Base-by-base conservation (phyloP, 2,329 filamentous ascomycete species). In the Epichloe gansuensis region DNA sequence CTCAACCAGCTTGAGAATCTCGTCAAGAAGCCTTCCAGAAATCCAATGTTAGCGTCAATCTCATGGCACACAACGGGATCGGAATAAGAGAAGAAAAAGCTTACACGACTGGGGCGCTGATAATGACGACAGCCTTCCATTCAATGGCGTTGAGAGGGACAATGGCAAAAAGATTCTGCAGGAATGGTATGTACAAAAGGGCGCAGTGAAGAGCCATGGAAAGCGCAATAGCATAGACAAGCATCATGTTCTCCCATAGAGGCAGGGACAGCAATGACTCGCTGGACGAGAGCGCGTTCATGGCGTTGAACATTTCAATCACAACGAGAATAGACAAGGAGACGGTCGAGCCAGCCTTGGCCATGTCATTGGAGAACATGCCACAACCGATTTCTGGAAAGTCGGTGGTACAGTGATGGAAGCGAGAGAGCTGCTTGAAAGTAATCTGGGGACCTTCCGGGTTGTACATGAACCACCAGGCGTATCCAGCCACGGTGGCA, bases 381-480 rank as follows among this genome's bases (percentile, higher is more conserved):
- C 83, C 74, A 71, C 93, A 98, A 51, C 89, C 91, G 62, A 97
- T 88, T 62, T 91, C 85, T 0, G 90, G 81, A 73, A 95, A 97
- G 54, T 89, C 76, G 15, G 86, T 64, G 0, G 85, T 85, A 80
- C 93, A 98, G 66, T 85, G 84, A 74, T 98, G 93, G 83, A 97
- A 98, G 72, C 94, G 86, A 25, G 86, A 76, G 59, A 98, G 76
- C 67, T 98, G 88, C 68, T 80, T 86, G 74, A 97, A 95, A 57
- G 76, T 83, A 70, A 98, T 95, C 68, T 95, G 88, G 25, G 93
- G 93, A 0, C 93, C 93, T 59, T 84, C 82, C 8, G 83, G 72
- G 73, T 97, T 91, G 76, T 86, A 95, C 86, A 98, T 91, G 76
- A 97, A 98, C 88, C 90, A 98, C 93, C 93, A 98, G n/a, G 89